Conservation (phyloP, 2,329 filamentous ascomycete genomes). For the Coniochaeta pulveracea region DNA sequence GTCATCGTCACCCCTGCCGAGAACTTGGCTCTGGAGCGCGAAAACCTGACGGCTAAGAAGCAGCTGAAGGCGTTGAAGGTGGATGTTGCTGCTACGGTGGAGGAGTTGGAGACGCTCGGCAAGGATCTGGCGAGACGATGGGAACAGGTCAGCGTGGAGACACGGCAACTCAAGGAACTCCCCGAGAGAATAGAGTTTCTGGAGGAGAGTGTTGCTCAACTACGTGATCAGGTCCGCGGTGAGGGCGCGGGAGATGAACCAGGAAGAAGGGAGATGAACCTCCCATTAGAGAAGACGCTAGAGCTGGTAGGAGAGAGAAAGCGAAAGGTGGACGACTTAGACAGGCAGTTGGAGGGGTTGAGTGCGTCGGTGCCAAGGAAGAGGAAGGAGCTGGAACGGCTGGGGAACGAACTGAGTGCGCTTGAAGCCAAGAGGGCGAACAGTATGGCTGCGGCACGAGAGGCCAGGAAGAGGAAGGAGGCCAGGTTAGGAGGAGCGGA, state of each 20-base stretch:
- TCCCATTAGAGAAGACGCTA: slow-evolving; percentile 47
- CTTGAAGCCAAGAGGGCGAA: slow-evolving; percentile 57
- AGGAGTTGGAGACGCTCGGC: slow-evolving; percentile 56
- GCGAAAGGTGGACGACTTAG: slow-evolving; percentile 41
- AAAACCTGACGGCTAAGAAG: slow-evolving; percentile 60
- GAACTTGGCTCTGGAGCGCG: slow-evolving; percentile 63
- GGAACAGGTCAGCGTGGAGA: slow-evolving; percentile 37
- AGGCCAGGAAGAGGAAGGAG: slow-evolving; percentile 59
- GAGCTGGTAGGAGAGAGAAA: slow-evolving; percentile 39
- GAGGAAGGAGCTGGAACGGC: slow-evolving; percentile 52
- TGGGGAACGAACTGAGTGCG: slow-evolving; percentile 57
- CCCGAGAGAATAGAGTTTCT: slow-evolving; percentile 36
- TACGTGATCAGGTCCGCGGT: slow-evolving; percentile 28
- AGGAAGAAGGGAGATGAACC: slow-evolving; percentile 29
- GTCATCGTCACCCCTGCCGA: slow-evolving; percentile 73
- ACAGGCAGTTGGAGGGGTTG: slow-evolving; percentile 52
- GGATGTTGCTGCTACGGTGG: slow-evolving; percentile 63
- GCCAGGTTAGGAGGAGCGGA: slow-evolving; percentile 52
- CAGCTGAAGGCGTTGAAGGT: slow-evolving; percentile 70
- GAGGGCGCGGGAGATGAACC: slow-evolving; percentile 13
- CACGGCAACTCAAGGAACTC: slow-evolving; percentile 34
- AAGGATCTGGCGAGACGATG: slow-evolving; percentile 45
- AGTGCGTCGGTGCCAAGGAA: slow-evolving; percentile 53
- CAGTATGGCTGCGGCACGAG: slow-evolving; percentile 55
- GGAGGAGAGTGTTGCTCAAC: slow-evolving; percentile 32